Percentiles rank a stretch among this genome's conserved stretches.
Evolutionary conservation across 2,329 filamentous ascomycete genomes (phyloP).

Genomic region (Colletotrichum orbiculare): DNA sequence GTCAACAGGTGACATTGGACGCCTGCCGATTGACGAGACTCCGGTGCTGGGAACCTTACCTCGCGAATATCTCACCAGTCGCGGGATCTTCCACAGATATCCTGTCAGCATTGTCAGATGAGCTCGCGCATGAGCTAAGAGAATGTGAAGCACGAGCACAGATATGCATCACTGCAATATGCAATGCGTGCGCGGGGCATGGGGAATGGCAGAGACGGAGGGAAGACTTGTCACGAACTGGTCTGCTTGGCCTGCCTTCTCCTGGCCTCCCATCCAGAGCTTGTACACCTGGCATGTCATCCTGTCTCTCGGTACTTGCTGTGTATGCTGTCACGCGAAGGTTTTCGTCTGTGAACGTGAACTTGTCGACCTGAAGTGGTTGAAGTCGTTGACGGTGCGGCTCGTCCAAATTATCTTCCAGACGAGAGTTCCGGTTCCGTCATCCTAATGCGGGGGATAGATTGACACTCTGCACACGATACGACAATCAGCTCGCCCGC

Average conservation of each 20-base stretch:
- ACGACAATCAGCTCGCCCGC: constrained; percentile 15
- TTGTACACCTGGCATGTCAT: constrained; percentile 34
- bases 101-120: constrained; percentile 45
- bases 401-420: too few relatives aligned
- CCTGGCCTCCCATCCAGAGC: constrained; percentile 43
- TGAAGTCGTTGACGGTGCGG: too few relatives aligned
- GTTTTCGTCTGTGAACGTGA: constrained; percentile 24
- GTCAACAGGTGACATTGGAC: neutral
- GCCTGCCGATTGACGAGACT: neutral
- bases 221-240: constrained; percentile 50
- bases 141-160: constrained; percentile 23
- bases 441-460: constrained; percentile 30
- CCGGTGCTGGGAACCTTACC: constrained; percentile 47
- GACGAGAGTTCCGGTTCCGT: neutral
- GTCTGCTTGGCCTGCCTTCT: constrained; percentile 52
- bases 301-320: constrained; percentile 19
- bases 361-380: neutral
- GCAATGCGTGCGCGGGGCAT: constrained; percentile 18
- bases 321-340: constrained; percentile 22
- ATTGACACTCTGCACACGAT: constrained; percentile 10
- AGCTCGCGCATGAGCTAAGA: constrained; percentile 23
- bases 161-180: constrained; percentile 27
- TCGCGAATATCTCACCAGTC: constrained; percentile 62
- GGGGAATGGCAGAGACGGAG: neutral
- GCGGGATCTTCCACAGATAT: constrained; percentile 65